Conservation (phyloP, 495 filamentous ascomycete species). For the Clohesyomyces aquaticus region DNA sequence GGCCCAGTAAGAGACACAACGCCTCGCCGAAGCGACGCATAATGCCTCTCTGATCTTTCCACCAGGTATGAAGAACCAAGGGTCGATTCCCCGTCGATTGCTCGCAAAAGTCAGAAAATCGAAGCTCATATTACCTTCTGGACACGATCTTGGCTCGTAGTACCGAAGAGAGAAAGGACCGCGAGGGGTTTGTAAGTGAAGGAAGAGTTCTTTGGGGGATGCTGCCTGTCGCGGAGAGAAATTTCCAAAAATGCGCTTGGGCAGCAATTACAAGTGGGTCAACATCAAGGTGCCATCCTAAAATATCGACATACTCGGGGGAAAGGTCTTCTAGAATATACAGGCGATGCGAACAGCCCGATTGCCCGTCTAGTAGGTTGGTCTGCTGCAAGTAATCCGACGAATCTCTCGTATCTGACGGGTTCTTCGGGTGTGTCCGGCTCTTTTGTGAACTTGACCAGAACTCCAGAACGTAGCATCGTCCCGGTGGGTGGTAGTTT, state of each 20-base stretch:
- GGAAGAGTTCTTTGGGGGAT: slow-evolving; percentile 15
- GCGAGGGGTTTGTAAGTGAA: slow-evolving; percentile 7
- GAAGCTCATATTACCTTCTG: no score
- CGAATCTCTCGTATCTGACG: no score
- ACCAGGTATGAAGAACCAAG: slow-evolving; percentile 13
- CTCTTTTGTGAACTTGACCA: background rate
- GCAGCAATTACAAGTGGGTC: slow-evolving; percentile 26
- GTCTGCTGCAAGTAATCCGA: background rate
- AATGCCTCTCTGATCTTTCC: slow-evolving; percentile 1
- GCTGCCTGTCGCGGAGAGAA: slow-evolving; percentile 5
- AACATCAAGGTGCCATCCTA: slow-evolving; percentile 17
- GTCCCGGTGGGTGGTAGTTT: slow-evolving; percentile 1
- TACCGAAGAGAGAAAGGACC: slow-evolving; percentile 27
- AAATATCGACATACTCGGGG: slow-evolving; percentile 18
- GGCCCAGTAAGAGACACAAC: slow-evolving; percentile 26
- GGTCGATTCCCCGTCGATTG: slow-evolving; percentile 20
- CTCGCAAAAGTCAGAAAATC: slow-evolving; percentile 31
- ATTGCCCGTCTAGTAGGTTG: background rate
- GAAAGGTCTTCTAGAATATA: slow-evolving; percentile 26
- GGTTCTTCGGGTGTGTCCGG: no score
- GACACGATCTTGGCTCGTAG: slow-evolving; percentile 13
- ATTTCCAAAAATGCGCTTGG: slow-evolving; percentile 28
- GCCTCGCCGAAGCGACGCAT: slow-evolving; percentile 9
- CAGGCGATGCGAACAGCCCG: slow-evolving; percentile 16
- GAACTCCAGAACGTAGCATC: slow-evolving; percentile 18